Evolutionary conservation across 192 early-diverging fungal species (phyloP).

Genomic region (Cladochytrium replicatum): DNA sequence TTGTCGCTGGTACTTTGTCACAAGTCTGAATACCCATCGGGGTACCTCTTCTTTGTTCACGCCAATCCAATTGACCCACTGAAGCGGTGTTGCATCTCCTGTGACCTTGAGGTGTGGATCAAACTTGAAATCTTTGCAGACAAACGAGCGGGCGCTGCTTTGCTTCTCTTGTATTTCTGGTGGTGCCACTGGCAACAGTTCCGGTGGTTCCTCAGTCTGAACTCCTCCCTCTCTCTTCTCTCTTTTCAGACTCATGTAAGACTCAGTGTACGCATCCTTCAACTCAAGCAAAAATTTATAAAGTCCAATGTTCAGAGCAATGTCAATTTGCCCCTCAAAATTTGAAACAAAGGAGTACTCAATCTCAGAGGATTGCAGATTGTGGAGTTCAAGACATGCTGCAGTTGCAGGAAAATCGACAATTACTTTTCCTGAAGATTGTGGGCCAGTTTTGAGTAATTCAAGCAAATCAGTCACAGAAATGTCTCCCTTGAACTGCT

Average conservation of each 20-base stretch:
- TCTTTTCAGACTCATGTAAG: background rate
- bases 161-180: background rate
- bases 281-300: conserved; percentile 39
- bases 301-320: conserved; percentile 41
- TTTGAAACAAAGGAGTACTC: conserved; percentile 28
- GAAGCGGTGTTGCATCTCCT: conserved; percentile 39
- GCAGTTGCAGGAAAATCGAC: too few relatives aligned
- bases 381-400: too few relatives aligned
- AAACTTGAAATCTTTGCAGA: conserved; percentile 27
- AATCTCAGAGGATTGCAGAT: too few relatives aligned
- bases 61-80: conserved; percentile 39
- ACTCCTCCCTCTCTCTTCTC: too few relatives aligned
- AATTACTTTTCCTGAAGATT: too few relatives aligned
- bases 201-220: background rate
- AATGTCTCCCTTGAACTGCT: too few relatives aligned
- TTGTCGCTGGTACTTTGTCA: conserved; percentile 9
- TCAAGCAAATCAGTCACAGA: too few relatives aligned
- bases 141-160: too few relatives aligned
- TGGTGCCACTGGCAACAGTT: background rate
- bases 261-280: conserved; percentile 22
- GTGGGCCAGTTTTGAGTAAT: too few relatives aligned
- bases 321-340: conserved; percentile 35
- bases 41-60: conserved; percentile 37
- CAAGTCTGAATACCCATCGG: conserved; percentile 19
- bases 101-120: conserved; percentile 44